Evolutionary conservation across 495 filamentous ascomycete genomes (phyloP).

Genomic region (Neohortaea acidophila): DNA sequence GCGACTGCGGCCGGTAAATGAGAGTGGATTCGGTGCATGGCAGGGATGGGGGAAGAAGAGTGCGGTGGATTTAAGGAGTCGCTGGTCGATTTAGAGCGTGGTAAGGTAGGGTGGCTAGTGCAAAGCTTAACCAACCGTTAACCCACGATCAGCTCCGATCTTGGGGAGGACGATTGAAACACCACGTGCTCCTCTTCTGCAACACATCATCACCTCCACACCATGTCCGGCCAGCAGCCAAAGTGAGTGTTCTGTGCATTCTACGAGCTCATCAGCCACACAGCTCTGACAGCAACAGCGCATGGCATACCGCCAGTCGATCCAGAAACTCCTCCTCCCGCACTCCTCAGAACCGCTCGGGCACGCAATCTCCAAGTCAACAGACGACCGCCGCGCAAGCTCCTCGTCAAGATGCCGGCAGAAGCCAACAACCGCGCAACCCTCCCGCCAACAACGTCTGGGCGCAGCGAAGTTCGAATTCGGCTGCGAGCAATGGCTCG

Average conservation of each 20-base stretch:
- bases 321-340: slow-evolving; percentile 7
- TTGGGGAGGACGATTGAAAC: no score
- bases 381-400: slow-evolving; percentile 3
- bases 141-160: no score
- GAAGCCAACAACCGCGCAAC: slow-evolving; percentile 6
- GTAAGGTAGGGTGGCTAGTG: no score
- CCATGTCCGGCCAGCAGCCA: slow-evolving; percentile 8
- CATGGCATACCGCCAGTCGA: slow-evolving; percentile 5
- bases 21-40: no score
- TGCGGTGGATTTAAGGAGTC: no score
- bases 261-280: neutral
- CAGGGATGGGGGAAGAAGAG: no score
- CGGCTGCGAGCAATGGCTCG: slow-evolving; percentile 4
- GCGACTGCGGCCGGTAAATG: no score
- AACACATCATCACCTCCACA: no score
- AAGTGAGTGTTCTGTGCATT: slow-evolving; percentile 2
- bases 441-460: slow-evolving; percentile 9
- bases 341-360: slow-evolving; percentile 14
- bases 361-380: slow-evolving; percentile 9
- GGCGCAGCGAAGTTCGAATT: slow-evolving; percentile 9
- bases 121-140: no score
- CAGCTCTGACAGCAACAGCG: neutral
- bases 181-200: no score
- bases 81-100: no score
- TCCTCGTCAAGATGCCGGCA: slow-evolving; percentile 8